Conservation (phyloP, 208 protist species). For the Trichomonas tenax region DNA sequence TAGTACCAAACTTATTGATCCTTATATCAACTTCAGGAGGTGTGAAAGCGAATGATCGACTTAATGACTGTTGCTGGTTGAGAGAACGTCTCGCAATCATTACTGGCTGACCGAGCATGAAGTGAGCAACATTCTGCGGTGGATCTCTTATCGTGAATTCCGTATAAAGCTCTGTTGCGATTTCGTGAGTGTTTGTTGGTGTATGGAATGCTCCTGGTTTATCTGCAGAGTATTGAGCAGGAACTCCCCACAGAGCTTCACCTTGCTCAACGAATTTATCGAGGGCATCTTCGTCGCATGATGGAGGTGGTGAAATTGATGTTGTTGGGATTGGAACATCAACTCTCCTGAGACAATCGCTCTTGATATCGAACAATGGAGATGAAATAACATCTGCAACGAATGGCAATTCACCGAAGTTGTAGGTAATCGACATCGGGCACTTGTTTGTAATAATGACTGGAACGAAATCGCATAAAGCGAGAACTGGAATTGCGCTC, state of each 20-base stretch:
- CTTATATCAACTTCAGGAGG: neutral
- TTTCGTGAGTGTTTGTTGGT: neutral
- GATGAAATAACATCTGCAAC: neutral
- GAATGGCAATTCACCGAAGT: neutral
- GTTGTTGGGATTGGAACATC: neutral
- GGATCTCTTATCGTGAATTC: neutral
- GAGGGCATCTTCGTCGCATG: neutral
- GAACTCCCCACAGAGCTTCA: neutral
- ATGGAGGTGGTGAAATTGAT: neutral
- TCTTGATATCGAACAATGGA: neutral
- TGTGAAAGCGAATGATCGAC: neutral
- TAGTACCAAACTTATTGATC: neutral
- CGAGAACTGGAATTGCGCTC: neutral
- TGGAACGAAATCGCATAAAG: neutral
- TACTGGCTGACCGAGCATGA: neutral
- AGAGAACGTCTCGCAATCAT: neutral
- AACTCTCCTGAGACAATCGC: neutral
- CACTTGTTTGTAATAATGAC: neutral
- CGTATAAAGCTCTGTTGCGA: neutral
- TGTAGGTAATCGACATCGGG: neutral
- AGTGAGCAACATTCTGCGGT: neutral
- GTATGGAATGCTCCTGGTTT: neutral
- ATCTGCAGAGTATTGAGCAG: neutral
- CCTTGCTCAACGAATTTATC: neutral
- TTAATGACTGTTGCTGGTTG: neutral